Base-by-base conservation (phyloP, 495 filamentous ascomycete genomes). In the Ramalina peruviana region DNA sequence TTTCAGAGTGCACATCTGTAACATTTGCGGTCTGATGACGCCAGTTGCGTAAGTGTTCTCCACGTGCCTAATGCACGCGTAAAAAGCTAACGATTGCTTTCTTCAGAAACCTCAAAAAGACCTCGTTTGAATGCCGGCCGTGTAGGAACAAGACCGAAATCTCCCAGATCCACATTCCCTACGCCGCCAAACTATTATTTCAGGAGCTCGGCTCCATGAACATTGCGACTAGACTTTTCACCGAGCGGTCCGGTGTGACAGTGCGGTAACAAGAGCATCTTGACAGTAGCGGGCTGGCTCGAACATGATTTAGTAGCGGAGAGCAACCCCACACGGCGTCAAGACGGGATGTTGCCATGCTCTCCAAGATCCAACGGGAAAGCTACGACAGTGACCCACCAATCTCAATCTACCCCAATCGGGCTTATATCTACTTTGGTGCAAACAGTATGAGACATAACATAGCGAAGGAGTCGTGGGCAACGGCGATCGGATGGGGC, bases 111-210 rank as follows among this genome's bases (percentile, higher is more conserved):
- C 75, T 97, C 41, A 86, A 85, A 61, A 94, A 93, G 68, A 83
- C 89, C 49, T 81, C 84, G 19, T 95, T 95, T 64, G 92, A 97
- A 66, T 99, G 92, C 66, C 79, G 92, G 36, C 86, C 92, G 38
- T 99, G 92, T 75, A 86, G 88, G 68, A 99, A 97, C 74, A 97
- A 96, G 79, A 94, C 88, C 50, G 83, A 81, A 65, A 96, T 99
- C 58, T 93, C 90, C 10, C 93, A 97, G 67, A 80, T 99, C 40
- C 83, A 95, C 62, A 90, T 99, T 57, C 92, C 92, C 16, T 99
- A 99, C 62, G 92, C 92, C 19, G 92, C 93, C 58, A 99, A 99
- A 72, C 75, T 99, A 49, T 75, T 99, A 49, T 97, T 99, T 80
- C 92, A 99, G 70, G 92, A 99, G 72, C 72, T 99, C 55, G 83